Evolutionary conservation across 2,329 filamentous ascomycete species (phyloP).

Genomic region (Graphiopsis chlorocephala): DNA sequence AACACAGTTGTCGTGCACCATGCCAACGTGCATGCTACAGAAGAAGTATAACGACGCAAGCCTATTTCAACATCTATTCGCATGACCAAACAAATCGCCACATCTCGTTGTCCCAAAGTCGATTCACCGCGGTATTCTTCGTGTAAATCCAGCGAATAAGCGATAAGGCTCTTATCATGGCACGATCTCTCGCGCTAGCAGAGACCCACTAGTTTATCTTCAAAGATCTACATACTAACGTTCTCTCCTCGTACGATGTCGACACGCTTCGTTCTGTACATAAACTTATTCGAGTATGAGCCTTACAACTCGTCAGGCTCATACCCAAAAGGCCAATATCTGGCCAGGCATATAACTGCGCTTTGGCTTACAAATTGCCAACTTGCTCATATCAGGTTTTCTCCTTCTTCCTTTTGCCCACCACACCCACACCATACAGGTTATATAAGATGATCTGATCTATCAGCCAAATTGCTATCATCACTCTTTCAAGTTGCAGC

Average conservation of each 20-base stretch:
- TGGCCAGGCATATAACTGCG: background rate
- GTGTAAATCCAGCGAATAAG: background rate
- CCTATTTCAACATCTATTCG: background rate
- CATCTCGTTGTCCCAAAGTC: background rate
- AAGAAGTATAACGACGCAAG: background rate
- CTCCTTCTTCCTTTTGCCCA: background rate
- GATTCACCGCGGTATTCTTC: background rate
- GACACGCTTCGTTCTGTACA: too few species aligned
- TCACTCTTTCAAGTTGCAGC: background rate
- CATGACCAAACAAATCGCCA: fast-evolving
- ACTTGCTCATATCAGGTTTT: too few species aligned
- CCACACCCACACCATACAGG: too few species aligned
- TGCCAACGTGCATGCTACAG: background rate
- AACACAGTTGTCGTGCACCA: background rate
- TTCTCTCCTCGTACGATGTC: background rate
- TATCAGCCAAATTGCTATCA: background rate
- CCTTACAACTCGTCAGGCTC: background rate
- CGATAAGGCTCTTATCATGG: background rate
- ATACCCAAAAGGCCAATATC: background rate
- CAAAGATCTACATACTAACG: background rate
- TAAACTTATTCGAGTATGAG: background rate
- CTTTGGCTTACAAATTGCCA: background rate
- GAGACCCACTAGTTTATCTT: background rate
- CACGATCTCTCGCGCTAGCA: background rate
- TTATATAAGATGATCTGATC: background rate